Percentiles rank a stretch among this genome's conserved stretches.
Conservation (phyloP, 83 land plant species). For the Diphasiastrum complanatum region DNA sequence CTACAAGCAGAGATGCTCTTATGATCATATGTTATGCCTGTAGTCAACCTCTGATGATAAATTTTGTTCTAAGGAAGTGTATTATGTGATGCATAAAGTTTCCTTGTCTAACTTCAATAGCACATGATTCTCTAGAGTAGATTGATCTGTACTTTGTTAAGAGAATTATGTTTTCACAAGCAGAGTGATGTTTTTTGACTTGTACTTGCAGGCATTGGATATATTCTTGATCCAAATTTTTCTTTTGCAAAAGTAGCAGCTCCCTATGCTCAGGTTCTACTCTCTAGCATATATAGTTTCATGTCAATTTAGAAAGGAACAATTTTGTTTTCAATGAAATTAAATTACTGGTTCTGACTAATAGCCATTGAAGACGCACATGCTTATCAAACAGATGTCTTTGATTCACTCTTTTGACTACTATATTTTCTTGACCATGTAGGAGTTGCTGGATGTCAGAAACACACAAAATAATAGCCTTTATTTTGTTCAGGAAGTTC, state of each 20-base stretch:
- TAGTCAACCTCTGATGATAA: no score
- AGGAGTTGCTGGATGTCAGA: slow-evolving; percentile 70
- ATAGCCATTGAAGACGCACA: neutral
- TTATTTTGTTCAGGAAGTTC: slow-evolving; percentile 69
- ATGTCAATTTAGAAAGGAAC: neutral
- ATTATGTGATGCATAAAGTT: no score
- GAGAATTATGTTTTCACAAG: neutral
- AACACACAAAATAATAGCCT: slow-evolving; percentile 48
- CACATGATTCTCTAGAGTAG: no score
- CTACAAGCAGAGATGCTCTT: no score
- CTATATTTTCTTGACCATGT: slow-evolving; percentile 20
- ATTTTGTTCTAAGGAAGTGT: no score
- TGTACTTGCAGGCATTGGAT: slow-evolving; percentile 64
- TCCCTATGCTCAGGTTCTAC: slow-evolving; percentile 88
- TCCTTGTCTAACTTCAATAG: no score
- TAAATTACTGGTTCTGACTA: neutral
- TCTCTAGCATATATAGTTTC: neutral
- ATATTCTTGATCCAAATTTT: slow-evolving; percentile 72
- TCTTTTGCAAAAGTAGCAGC: slow-evolving; percentile 90
- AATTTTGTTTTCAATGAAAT: neutral
- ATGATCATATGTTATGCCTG: no score
- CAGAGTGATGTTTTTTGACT: neutral
- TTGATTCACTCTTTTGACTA: neutral
- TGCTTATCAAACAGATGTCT: neutral
- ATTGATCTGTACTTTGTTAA: no score